Conservation (phyloP, 768 basidiomycete species). For the Megacollybia marginata region DNA sequence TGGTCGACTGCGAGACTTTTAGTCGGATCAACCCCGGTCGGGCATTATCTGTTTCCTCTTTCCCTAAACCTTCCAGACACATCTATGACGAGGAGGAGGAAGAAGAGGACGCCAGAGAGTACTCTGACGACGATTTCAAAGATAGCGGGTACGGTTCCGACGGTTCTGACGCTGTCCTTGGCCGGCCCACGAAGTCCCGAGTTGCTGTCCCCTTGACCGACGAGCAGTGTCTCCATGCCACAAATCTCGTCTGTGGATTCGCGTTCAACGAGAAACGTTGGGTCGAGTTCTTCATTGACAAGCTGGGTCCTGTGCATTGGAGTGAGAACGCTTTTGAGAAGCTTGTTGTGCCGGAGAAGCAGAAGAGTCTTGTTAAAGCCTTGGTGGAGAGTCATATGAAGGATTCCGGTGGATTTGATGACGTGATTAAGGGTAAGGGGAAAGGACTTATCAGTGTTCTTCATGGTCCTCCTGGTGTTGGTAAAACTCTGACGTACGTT, state of each 20-base stretch:
- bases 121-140: slow-evolving; percentile 1
- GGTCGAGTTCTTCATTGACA: no score
- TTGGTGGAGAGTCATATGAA: slow-evolving; percentile 50
- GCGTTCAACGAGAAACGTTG: no score
- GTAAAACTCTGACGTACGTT: slow-evolving; percentile 11
- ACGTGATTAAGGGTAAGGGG: slow-evolving; percentile 12
- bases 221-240: no score
- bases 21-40: not conserved
- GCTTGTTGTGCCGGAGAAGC: slow-evolving; percentile 44
- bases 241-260: no score
- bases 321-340: slow-evolving; percentile 49
- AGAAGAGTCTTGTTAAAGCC: slow-evolving; percentile 47
- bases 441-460: slow-evolving; percentile 7
- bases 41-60: not conserved
- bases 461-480: slow-evolving; percentile 11
- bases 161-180: no score
- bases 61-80: not conserved
- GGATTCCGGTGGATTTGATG: slow-evolving; percentile 18
- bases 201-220: no score
- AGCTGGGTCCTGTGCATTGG: slow-evolving; percentile 24
- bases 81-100: slow-evolving; percentile 2
- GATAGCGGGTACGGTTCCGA: no score
- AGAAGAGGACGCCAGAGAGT: slow-evolving; percentile 4
- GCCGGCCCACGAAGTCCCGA: no score
- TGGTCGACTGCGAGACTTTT: not conserved